phyloP scores from a whole-genome alignment of 1,284 basidiomycete genomes.

The Taiwanofungus camphoratus region DNA sequence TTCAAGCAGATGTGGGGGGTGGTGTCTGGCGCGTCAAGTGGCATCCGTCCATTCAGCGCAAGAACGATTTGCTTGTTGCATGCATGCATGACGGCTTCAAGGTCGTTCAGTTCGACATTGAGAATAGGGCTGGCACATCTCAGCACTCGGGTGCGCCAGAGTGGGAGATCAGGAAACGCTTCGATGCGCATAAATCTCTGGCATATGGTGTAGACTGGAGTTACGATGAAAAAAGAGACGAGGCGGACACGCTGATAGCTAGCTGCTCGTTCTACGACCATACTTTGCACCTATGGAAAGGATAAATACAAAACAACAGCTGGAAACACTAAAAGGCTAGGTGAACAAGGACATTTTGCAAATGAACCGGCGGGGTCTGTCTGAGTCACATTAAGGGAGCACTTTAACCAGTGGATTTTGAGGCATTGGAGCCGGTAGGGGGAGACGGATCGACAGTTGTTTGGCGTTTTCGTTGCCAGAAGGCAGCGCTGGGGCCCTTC shows the following conservation, averaged over 20 bases:
- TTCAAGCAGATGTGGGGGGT: slow-evolving; percentile 71
- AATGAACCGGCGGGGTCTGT: too few species aligned
- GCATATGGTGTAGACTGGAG: slow-evolving; percentile 98
- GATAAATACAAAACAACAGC: slow-evolving; percentile 27
- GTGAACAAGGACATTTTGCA: neutral
- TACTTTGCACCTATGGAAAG: slow-evolving; percentile 76
- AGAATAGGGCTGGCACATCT: neutral
- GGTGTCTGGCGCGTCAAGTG: slow-evolving; percentile 97
- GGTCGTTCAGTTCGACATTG: slow-evolving; percentile 50
- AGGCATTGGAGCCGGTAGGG: slow-evolving; percentile 4
- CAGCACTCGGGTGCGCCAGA: slow-evolving; percentile 3
- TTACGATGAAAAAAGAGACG: slow-evolving; percentile 30
- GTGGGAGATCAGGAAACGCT: slow-evolving; percentile 49
- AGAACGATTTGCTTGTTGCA: slow-evolving; percentile 76
- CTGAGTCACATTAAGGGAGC: too few species aligned
- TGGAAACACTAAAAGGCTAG: neutral
- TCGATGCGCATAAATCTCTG: slow-evolving; percentile 77
- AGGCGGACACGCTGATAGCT: slow-evolving; percentile 54
- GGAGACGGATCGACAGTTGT: slow-evolving; percentile 17
- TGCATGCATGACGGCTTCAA: slow-evolving; percentile 99
- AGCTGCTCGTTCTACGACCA: slow-evolving; percentile 99
- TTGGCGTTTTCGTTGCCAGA: slow-evolving; percentile 39
- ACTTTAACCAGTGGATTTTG: too few species aligned
- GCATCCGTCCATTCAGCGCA: slow-evolving; percentile 68
- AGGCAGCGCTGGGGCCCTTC: slow-evolving; percentile 48